phyloP scores from a whole-genome alignment of 495 filamentous ascomycete species.

The Penicillium soppii region DNA sequence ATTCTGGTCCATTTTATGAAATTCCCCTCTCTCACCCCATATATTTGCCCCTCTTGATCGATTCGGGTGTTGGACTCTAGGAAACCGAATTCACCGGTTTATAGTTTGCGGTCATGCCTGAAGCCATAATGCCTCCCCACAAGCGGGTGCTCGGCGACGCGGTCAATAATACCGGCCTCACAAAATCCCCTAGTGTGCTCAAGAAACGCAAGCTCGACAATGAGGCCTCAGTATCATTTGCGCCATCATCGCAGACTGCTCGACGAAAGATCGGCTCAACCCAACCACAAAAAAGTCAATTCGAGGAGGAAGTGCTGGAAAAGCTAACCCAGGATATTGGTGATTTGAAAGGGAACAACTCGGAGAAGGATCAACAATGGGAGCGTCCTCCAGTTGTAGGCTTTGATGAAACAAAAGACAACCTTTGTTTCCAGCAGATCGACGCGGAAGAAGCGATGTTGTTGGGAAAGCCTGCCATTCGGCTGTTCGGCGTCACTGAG shows the following conservation, averaged over 20 bases:
- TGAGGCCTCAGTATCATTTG: slow-evolving; percentile 48
- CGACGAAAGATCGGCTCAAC: slow-evolving; percentile 64
- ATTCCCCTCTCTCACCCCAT: not conserved
- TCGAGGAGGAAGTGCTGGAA: slow-evolving; percentile 91
- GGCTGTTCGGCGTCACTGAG: slow-evolving; percentile 97
- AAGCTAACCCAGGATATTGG: slow-evolving; percentile 90
- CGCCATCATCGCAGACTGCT: slow-evolving; percentile 59
- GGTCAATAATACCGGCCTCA: slow-evolving; percentile 49
- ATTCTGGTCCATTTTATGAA: slow-evolving; percentile 1
- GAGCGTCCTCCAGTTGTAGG: slow-evolving; percentile 69
- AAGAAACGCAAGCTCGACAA: slow-evolving; percentile 82
- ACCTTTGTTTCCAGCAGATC: slow-evolving; percentile 89
- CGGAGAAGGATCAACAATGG: slow-evolving; percentile 96
- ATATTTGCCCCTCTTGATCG: not conserved
- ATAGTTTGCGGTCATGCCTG: slow-evolving; percentile 45
- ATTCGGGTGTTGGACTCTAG: not conserved
- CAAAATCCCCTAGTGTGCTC: slow-evolving; percentile 47
- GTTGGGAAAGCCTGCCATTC: slow-evolving; percentile 67
- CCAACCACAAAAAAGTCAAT: slow-evolving; percentile 80
- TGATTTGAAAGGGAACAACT: slow-evolving; percentile 76
- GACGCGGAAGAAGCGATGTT: slow-evolving; percentile 88
- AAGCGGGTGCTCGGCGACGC: slow-evolving; percentile 63
- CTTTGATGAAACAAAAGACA: slow-evolving; percentile 71
- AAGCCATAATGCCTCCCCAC: slow-evolving; percentile 45
- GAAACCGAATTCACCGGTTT: slow-evolving; percentile 7